Conservation (phyloP, 2,329 filamentous ascomycete species). For the Penicillium sp. region DNA sequence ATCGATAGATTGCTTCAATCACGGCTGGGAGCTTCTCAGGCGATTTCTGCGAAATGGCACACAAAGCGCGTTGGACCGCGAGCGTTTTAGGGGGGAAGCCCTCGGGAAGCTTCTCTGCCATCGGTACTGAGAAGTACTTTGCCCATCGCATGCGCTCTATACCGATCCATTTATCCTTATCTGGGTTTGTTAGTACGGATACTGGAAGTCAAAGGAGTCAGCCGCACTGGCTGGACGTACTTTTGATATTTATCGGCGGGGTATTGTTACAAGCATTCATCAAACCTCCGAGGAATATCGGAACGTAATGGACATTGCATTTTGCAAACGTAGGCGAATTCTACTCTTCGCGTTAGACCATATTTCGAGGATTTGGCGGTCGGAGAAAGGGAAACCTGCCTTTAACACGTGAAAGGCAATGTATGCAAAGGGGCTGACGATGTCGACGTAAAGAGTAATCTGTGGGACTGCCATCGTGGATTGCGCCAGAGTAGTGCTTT, state of each 20-base stretch:
- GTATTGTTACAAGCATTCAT: conserved; percentile 61
- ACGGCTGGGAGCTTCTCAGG: conserved; percentile 47
- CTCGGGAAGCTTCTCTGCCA: conserved; percentile 48
- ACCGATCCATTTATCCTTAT: conserved; percentile 64
- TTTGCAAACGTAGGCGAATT: conserved; percentile 60
- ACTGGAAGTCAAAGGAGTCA: not conserved
- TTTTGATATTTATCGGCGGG: conserved; percentile 61
- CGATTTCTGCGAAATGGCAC: conserved; percentile 49
- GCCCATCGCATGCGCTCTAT: conserved; percentile 60
- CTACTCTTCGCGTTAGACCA: conserved; percentile 37
- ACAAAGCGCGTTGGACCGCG: conserved; percentile 56
- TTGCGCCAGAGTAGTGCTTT: not conserved
- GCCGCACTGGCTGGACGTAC: conserved; percentile 36
- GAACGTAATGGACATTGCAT: conserved; percentile 60
- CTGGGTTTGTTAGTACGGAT: conserved; percentile 35
- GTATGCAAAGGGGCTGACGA: conserved; percentile 65
- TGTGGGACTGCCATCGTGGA: conserved; percentile 51
- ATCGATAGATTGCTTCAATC: conserved; percentile 54
- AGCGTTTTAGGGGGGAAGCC: conserved; percentile 61
- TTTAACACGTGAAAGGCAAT: conserved; percentile 61
- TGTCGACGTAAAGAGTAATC: conserved; percentile 63
- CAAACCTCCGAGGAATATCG: conserved; percentile 63
- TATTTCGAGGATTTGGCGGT: not conserved
- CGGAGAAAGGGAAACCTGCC: conserved; percentile 41
- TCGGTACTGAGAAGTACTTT: conserved; percentile 58